Conservation (phyloP, 2,329 filamentous ascomycete genomes). For the Trichoderma polysporum region DNA sequence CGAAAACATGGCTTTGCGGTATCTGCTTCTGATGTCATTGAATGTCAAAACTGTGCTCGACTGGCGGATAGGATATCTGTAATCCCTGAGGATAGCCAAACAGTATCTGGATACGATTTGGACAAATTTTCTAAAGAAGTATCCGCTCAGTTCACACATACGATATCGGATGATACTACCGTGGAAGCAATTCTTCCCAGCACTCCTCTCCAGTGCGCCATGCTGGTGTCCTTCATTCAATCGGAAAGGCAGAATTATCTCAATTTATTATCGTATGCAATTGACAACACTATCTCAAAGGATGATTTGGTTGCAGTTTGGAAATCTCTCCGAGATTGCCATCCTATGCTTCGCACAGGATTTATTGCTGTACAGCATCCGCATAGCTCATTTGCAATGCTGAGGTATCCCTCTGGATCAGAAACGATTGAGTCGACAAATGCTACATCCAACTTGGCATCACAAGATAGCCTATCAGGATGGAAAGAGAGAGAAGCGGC, state of each 20-base stretch:
- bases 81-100: slow-evolving; percentile 9
- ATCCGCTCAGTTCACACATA: slow-evolving; percentile 29
- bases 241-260: slow-evolving; percentile 70
- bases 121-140: slow-evolving; percentile 39
- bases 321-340: slow-evolving; percentile 49
- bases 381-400: slow-evolving; percentile 69
- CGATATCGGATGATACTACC: slow-evolving; percentile 24
- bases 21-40: slow-evolving; percentile 72
- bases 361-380: slow-evolving; percentile 64
- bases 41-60: slow-evolving; percentile 50
- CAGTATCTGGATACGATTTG: slow-evolving; percentile 39
- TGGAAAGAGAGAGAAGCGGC: slow-evolving; percentile 40
- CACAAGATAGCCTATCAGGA: neutral
- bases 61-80: slow-evolving; percentile 35
- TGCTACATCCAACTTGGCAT: neutral
- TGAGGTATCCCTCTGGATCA: slow-evolving; percentile 50
- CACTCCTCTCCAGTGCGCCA: slow-evolving; percentile 75
- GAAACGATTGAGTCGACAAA: neutral
- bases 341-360: slow-evolving; percentile 75
- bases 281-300: slow-evolving; percentile 43
- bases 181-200: slow-evolving; percentile 70
- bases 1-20: slow-evolving; percentile 58
- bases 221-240: slow-evolving; percentile 71
- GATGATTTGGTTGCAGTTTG: slow-evolving; percentile 57
- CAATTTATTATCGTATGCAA: slow-evolving; percentile 63